These are phyloP conservation scores for Diaporthe ampelina DNA, from an alignment of 2,329 filamentous ascomycete species.

Conservation along the genomic window DNA sequence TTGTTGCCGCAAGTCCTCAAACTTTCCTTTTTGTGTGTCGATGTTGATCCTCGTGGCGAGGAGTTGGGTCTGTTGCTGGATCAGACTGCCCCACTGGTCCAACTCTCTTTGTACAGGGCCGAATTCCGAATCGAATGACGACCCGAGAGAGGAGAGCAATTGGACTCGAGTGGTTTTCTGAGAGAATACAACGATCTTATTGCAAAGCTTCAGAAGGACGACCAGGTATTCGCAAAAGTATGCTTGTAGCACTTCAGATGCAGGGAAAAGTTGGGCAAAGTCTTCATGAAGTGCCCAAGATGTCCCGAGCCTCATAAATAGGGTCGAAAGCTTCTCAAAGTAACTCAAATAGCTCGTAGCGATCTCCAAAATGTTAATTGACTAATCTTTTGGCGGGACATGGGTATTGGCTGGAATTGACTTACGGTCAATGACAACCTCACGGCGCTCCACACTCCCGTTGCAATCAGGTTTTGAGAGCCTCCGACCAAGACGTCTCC, in stretches of 20 bases:
- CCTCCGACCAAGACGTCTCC: slow-evolving; percentile 38
- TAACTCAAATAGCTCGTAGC: slow-evolving; percentile 14
- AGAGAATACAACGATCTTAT: not conserved
- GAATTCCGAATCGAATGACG: slow-evolving; percentile 34
- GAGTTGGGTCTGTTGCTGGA: not conserved
- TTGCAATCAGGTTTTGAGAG: slow-evolving; percentile 41
- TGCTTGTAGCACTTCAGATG: slow-evolving; percentile 8
- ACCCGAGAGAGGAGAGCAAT: not conserved
- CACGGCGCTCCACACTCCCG: slow-evolving; percentile 39
- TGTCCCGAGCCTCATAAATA: slow-evolving; percentile 22
- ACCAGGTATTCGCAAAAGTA: slow-evolving; percentile 24
- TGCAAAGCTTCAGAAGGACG: slow-evolving; percentile 14
- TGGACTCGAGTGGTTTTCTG: not conserved
- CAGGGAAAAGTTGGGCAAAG: slow-evolving; percentile 21
- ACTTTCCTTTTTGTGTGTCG: not conserved
- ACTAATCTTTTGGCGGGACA: no score
- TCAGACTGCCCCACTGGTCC: slow-evolving; percentile 29
- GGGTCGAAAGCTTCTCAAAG: slow-evolving; percentile 26
- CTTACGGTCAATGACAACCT: slow-evolving; percentile 39
- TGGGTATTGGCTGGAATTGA: not conserved
- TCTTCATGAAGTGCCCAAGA: slow-evolving; percentile 31
- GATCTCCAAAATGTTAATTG: not conserved
- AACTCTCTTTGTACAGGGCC: slow-evolving; percentile 21
- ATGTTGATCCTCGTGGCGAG: not conserved
- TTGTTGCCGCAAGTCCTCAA: not conserved